phyloP scores from a whole-genome alignment of 768 basidiomycete genomes.

The Suillus cothurnatus region DNA sequence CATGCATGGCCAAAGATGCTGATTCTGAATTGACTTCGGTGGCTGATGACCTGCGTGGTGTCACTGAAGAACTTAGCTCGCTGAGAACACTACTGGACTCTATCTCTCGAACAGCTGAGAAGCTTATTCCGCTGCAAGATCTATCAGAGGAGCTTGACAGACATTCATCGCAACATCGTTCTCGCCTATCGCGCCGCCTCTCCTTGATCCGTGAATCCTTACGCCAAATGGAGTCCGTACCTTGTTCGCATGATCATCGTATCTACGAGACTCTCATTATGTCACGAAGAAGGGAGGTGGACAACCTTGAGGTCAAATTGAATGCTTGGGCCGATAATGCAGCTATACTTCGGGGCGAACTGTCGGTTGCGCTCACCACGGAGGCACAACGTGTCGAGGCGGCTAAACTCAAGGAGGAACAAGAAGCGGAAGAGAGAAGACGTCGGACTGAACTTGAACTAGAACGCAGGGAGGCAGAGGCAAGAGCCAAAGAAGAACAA shows the following conservation, averaged over 20 bases:
- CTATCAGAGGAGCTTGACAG: conserved; percentile 41
- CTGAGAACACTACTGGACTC: conserved; percentile 40
- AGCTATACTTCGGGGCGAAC: conserved; percentile 31
- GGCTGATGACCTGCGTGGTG: conserved; percentile 39
- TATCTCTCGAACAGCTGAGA: conserved; percentile 29
- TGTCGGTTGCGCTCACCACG: conserved; percentile 42
- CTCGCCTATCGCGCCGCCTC: conserved; percentile 47
- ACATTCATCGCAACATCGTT: conserved; percentile 35
- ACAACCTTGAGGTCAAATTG: conserved; percentile 52
- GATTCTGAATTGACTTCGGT: conserved; percentile 45
- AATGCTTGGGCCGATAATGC: conserved; percentile 49
- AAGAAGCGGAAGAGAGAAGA: conserved; percentile 27
- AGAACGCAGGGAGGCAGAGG: conserved; percentile 24
- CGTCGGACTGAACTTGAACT: conserved; percentile 18
- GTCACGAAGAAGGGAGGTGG: conserved; percentile 49
- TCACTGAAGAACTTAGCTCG: conserved; percentile 41
- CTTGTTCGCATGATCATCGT: conserved; percentile 44
- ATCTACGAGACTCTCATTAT: conserved; percentile 51
- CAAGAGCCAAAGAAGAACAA: conserved; percentile 22
- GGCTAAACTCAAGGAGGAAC: conserved; percentile 32
- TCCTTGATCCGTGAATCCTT: conserved; percentile 57
- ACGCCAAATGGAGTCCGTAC: conserved; percentile 52
- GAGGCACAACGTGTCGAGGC: conserved; percentile 46
- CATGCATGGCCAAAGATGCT: conserved; percentile 53
- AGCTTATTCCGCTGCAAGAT: conserved; percentile 37